Conservation (phyloP, 352 stramenopile genomes). For the Pythium brassicae region DNA sequence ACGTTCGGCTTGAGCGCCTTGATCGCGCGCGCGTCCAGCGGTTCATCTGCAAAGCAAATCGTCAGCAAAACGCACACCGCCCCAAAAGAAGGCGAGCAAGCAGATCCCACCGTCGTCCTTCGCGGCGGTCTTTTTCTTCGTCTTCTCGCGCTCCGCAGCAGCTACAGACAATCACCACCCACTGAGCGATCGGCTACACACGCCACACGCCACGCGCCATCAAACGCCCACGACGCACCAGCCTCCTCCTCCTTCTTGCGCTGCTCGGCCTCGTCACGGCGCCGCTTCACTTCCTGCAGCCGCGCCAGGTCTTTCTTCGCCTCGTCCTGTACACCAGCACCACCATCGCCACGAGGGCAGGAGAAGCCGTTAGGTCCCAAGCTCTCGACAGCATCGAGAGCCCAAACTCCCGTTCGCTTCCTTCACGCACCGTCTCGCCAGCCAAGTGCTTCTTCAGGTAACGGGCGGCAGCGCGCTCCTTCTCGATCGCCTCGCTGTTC, state of each 20-base stretch:
- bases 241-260: constrained; percentile 79
- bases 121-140: constrained; percentile 53
- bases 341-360: background rate
- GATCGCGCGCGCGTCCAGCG: constrained; percentile 76
- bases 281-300: constrained; percentile 71
- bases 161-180: constrained; percentile 19
- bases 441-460: constrained; percentile 86
- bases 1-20: constrained; percentile 84
- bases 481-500: constrained; percentile 75
- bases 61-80: background rate
- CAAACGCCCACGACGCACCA: constrained; percentile 25
- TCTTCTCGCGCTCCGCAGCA: constrained; percentile 55
- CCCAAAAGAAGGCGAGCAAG: background rate
- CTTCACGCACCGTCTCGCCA: constrained; percentile 57
- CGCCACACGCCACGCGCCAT: background rate
- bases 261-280: constrained; percentile 76
- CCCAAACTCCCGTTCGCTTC: no score
- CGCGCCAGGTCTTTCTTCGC: constrained; percentile 83
- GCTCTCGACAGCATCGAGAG: background rate
- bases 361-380: background rate
- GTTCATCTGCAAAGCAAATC: constrained; percentile 40
- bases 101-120: constrained; percentile 56
- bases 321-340: constrained; percentile 37
- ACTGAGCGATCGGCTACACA: background rate
- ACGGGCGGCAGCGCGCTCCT: constrained; percentile 59